phyloP scores from a whole-genome alignment of 2,329 filamentous ascomycete species.

The Arthrobotrys conoides region DNA sequence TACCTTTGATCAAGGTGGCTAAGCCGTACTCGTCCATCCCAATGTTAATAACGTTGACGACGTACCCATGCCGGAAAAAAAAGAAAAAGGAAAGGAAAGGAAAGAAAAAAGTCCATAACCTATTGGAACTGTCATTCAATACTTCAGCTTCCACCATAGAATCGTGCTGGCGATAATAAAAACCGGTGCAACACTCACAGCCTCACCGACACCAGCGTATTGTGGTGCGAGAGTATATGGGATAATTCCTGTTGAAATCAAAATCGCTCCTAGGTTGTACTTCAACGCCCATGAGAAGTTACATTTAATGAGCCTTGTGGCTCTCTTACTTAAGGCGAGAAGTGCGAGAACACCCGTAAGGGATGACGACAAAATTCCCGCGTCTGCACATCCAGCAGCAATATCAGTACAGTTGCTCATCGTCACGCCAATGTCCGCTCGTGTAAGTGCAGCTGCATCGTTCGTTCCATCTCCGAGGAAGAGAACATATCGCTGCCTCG shows the following conservation, averaged over 20 bases:
- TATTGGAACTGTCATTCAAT: slow-evolving; percentile 3
- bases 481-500: slow-evolving; percentile 69
- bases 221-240: slow-evolving; percentile 72
- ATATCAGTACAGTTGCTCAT: slow-evolving; percentile 77
- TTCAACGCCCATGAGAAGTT: slow-evolving; percentile 80
- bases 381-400: slow-evolving; percentile 77
- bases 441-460: slow-evolving; percentile 79
- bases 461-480: slow-evolving; percentile 88
- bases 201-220: slow-evolving; percentile 79
- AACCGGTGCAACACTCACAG: slow-evolving; percentile 81
- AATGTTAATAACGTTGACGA: neutral
- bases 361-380: slow-evolving; percentile 74
- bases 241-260: slow-evolving; percentile 77
- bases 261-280: slow-evolving; percentile 79
- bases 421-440: slow-evolving; percentile 80
- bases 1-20: neutral
- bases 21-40: neutral
- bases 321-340: slow-evolving; percentile 70
- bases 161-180: slow-evolving; percentile 70
- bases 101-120: neutral
- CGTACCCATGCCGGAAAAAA: neutral
- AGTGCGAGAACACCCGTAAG: slow-evolving; percentile 74
- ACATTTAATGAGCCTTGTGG: slow-evolving; percentile 71
- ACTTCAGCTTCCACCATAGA: slow-evolving; percentile 54
- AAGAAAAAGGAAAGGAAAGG: too few relatives aligned